Evolutionary conservation across 257 asterid genomes (phyloP).

Genomic region (Datura wrightii): DNA sequence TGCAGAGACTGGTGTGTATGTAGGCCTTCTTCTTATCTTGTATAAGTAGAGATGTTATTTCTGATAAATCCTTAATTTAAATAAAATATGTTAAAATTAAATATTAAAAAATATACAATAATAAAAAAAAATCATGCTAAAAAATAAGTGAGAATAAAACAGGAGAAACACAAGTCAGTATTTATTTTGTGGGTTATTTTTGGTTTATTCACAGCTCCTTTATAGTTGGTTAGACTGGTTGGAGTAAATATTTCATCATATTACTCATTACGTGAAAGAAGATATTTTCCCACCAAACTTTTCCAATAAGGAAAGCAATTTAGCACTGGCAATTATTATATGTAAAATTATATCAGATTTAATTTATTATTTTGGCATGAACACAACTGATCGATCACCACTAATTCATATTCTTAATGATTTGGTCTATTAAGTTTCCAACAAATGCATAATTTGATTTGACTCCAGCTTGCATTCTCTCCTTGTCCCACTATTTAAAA

Average conservation of each 20-base stretch:
- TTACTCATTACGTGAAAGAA: constrained; percentile 26
- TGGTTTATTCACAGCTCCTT: background rate
- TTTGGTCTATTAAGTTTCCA: background rate
- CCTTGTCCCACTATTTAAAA: background rate
- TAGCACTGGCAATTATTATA: background rate
- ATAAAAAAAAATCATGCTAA: too few species aligned
- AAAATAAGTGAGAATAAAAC: too few species aligned
- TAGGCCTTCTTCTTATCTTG: too few species aligned
- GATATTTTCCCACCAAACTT: constrained; percentile 5
- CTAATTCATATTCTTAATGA: constrained; percentile 22
- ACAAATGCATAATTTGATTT: constrained; percentile 20
- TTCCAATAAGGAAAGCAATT: constrained; percentile 28
- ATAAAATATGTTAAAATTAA: too few species aligned
- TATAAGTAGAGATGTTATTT: too few species aligned
- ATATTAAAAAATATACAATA: too few species aligned
- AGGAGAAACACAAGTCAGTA: background rate
- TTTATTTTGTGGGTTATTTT: background rate
- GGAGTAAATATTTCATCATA: constrained; percentile 21
- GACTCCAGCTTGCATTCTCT: background rate
- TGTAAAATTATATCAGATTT: background rate
- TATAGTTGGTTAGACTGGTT: background rate
- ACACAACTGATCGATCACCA: background rate
- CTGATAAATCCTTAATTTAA: too few species aligned
- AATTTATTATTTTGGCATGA: background rate
- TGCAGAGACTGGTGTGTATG: too few species aligned